Evolutionary conservation across 495 filamentous ascomycete species (phyloP).

Genomic region (Tetracladium setigerum): DNA sequence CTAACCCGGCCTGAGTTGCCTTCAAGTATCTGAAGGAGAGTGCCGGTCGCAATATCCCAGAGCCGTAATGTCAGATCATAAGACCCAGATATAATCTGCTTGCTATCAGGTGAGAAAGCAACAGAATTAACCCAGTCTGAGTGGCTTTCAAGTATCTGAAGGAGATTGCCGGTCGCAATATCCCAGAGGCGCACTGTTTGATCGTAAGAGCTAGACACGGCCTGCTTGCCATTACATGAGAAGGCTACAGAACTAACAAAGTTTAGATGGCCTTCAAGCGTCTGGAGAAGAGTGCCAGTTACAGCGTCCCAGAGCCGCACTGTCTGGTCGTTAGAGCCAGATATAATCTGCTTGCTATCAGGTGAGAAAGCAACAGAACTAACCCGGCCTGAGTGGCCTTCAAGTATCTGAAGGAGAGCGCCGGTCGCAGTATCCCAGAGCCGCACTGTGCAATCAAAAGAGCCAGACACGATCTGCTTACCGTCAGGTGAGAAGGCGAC

Average conservation of each 20-base stretch:
- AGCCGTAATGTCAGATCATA: slow-evolving; percentile 8
- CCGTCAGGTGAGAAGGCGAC: slow-evolving; percentile 12
- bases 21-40: slow-evolving; percentile 21
- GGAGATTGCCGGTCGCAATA: neutral
- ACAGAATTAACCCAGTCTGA: slow-evolving; percentile 17
- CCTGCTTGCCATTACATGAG: slow-evolving; percentile 25
- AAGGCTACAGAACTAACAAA: slow-evolving; percentile 25
- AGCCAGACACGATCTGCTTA: slow-evolving; percentile 8
- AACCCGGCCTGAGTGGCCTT: neutral
- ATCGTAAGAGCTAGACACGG: neutral
- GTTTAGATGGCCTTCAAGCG: slow-evolving; percentile 19
- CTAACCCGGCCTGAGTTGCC: slow-evolving; percentile 14
- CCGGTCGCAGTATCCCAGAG: slow-evolving; percentile 22
- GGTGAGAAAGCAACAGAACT: slow-evolving; percentile 6
- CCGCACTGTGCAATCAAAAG: slow-evolving; percentile 10
- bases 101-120: slow-evolving; percentile 26
- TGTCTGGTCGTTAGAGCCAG: neutral
- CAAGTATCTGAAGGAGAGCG: neutral
- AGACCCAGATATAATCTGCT: too few species aligned
- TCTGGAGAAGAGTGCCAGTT: neutral
- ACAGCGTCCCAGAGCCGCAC: slow-evolving; percentile 4
- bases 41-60: slow-evolving; percentile 19
- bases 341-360: neutral
- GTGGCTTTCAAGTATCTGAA: slow-evolving; percentile 25
- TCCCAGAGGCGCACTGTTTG: slow-evolving; percentile 25